Evolutionary conservation across 129 eudicot species (phyloP).

Genomic region (Arctium lappa): DNA sequence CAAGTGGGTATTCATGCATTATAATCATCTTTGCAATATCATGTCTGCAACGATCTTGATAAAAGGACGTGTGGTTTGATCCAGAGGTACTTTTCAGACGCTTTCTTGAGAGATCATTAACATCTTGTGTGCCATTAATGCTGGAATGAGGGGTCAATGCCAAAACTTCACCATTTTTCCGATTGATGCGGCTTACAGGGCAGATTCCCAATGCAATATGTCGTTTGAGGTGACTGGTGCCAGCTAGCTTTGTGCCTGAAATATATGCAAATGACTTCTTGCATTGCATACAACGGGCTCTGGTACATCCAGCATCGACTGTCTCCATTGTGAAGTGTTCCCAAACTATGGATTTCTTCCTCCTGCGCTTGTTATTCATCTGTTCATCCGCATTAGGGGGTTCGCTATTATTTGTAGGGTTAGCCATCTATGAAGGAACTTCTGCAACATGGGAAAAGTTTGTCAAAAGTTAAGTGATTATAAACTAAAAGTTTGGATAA

Average conservation of each 20-base stretch:
- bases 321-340: constrained; percentile 70
- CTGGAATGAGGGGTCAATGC: constrained; percentile 25
- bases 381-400: constrained; percentile 28
- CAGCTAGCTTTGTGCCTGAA: constrained; percentile 61
- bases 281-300: constrained; percentile 85
- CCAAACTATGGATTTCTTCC: constrained; percentile 91
- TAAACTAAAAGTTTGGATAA: neutral
- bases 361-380: constrained; percentile 37
- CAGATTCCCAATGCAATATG: constrained; percentile 74
- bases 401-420: constrained; percentile 27
- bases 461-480: neutral
- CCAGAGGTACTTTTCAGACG: constrained; percentile 37
- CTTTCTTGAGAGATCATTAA: constrained; percentile 44
- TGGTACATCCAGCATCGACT: constrained; percentile 40
- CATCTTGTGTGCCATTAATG: constrained; percentile 18
- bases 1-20: constrained; percentile 71
- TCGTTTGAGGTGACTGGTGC: constrained; percentile 92
- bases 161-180: constrained; percentile 22
- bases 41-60: constrained; percentile 41
- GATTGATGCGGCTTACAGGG: constrained; percentile 46
- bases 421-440: constrained; percentile 38
- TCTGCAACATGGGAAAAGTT: constrained; percentile 22
- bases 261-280: constrained; percentile 66
- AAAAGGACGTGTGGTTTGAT: constrained; percentile 19
- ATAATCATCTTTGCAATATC: constrained; percentile 80